Percentiles rank a stretch among this genome's conserved stretches.
Conservation (phyloP, 129 eudicot genomes). For the Arctium minus region DNA sequence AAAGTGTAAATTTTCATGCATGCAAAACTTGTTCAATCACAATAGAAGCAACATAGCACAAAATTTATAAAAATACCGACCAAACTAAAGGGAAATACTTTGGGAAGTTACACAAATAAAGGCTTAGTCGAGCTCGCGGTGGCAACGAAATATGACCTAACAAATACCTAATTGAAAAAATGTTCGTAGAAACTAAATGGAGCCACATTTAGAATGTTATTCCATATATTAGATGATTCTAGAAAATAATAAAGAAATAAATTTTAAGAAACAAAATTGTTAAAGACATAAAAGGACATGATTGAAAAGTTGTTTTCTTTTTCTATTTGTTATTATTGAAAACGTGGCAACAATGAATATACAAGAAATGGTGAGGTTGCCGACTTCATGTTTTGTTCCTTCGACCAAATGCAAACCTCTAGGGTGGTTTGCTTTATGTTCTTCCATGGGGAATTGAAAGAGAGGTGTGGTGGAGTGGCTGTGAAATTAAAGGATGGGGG, state of each 20-base stretch:
- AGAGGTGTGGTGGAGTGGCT: too few species aligned
- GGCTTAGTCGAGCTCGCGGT: background rate
- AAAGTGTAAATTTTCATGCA: background rate
- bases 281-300: background rate
- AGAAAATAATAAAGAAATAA: background rate
- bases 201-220: background rate
- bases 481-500: too few species aligned
- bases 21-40: background rate
- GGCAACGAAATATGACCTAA: background rate
- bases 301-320: background rate
- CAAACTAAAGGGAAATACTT: background rate
- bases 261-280: background rate
- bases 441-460: too few species aligned
- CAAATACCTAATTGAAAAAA: background rate
- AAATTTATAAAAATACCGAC: too few species aligned
- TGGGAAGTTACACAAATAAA: background rate
- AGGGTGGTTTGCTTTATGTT: too few species aligned
- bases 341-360: background rate
- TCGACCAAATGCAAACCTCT: too few species aligned
- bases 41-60: background rate
- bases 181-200: background rate
- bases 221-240: background rate
- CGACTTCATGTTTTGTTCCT: too few species aligned
- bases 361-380: too few species aligned
- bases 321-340: background rate